These are phyloP conservation scores for Cyclostephanos tholiformis DNA, from an alignment of 108 stramenopile genomes.

Conservation along the genomic window DNA sequence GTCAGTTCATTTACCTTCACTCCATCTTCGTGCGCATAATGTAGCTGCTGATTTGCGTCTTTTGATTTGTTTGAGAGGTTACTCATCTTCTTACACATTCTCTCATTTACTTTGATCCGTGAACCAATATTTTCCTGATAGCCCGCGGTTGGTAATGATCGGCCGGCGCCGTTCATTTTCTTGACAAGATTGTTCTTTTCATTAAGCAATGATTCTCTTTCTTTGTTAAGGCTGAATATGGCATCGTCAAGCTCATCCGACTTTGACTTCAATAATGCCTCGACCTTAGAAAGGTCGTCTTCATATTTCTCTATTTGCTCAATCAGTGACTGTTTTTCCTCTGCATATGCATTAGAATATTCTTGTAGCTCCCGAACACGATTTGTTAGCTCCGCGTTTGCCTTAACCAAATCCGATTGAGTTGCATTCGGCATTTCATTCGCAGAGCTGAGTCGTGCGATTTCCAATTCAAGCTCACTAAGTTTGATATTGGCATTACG, in stretches of 20 bases:
- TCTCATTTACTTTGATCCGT: not conserved
- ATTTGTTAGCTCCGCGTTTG: conserved; percentile 14
- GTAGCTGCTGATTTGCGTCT: not conserved
- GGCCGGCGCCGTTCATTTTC: not conserved
- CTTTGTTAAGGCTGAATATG: conserved; percentile 15
- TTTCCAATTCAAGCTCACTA: not conserved
- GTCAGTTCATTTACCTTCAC: not conserved
- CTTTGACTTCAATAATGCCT: conserved; percentile 22
- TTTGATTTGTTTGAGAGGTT: not conserved
- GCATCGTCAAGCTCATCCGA: conserved; percentile 27
- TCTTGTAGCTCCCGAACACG: conserved; percentile 3
- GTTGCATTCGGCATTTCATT: no score
- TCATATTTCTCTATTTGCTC: conserved; percentile 15
- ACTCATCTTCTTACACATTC: not conserved
- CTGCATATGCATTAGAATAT: conserved; percentile 1
- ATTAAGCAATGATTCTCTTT: conserved; percentile 1
- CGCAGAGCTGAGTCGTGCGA: no score
- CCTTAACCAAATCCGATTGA: conserved; percentile 9
- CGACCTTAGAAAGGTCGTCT: conserved; percentile 14
- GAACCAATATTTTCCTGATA: not conserved
- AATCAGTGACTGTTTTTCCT: conserved; percentile 21
- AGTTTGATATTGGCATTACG: conserved; percentile 11
- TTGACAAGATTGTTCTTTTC: conserved; percentile 6
- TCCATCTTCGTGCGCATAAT: not conserved
- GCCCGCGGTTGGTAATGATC: not conserved